Conservation (phyloP, 345 rosid species). For the Sisymbrium altissimum region DNA sequence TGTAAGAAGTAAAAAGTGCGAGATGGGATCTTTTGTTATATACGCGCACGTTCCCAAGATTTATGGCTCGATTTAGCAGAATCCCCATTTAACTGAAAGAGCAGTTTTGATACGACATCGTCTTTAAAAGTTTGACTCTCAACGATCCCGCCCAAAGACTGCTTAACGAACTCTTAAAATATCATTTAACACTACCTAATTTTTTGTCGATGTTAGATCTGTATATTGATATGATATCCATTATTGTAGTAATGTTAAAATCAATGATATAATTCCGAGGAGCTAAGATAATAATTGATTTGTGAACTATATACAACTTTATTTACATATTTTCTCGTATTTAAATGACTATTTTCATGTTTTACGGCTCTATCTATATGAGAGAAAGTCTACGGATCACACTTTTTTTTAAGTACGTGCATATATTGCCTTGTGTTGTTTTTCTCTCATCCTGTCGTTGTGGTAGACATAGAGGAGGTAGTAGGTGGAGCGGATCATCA, state of each 20-base stretch:
- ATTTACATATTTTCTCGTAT: neutral
- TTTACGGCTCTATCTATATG: neutral
- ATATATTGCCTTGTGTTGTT: neutral
- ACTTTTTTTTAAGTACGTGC: neutral
- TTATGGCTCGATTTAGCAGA: neutral
- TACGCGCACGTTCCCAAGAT: conserved; percentile 31
- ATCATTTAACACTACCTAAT: no score
- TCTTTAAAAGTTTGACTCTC: conserved; percentile 11
- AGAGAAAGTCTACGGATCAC: neutral
- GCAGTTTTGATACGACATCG: neutral
- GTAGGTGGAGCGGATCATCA: no score
- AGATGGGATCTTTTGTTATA: conserved; percentile 21
- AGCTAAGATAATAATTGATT: neutral
- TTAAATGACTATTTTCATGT: neutral
- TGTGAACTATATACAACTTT: neutral
- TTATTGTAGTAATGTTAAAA: neutral
- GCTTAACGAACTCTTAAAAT: conserved; percentile 6
- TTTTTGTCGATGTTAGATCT: neutral
- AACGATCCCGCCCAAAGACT: conserved; percentile 21
- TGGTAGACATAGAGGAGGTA: no score
- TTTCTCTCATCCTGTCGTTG: no score
- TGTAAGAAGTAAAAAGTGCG: neutral
- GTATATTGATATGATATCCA: neutral
- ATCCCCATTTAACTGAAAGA: no score
- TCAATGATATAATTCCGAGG: neutral